Conservation (phyloP, 73 alveolate species). For the Strombidium stylifer region DNA sequence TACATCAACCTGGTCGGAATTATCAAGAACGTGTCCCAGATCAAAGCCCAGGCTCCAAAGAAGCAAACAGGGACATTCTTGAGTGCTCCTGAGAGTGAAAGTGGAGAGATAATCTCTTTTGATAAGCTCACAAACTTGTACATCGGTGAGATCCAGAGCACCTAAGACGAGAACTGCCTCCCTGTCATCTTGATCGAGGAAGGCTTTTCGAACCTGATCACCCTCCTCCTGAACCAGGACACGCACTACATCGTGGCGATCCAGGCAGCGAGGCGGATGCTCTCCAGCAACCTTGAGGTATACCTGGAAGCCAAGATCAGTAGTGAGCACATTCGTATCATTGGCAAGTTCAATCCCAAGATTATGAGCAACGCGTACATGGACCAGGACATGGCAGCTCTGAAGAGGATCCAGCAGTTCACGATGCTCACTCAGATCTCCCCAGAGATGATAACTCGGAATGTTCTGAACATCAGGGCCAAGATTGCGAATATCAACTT, state of each 20-base stretch:
- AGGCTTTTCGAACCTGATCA: neutral
- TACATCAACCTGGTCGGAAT: neutral
- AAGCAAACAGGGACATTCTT: neutral
- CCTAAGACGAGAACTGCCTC: neutral
- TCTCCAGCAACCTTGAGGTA: slow-evolving; percentile 2
- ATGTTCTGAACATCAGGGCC: slow-evolving; percentile 3
- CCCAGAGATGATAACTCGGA: slow-evolving; percentile 21
- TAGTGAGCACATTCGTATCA: neutral
- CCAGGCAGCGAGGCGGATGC: neutral
- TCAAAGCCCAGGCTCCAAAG: neutral
- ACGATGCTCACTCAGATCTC: neutral
- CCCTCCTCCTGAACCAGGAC: too few species aligned
- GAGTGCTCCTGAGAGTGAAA: too few species aligned
- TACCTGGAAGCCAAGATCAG: neutral
- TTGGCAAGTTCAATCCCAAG: neutral
- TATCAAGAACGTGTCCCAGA: neutral
- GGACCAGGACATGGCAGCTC: too few species aligned
- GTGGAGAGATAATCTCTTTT: neutral
- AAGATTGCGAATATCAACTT: slow-evolving; percentile 7
- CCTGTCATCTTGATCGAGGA: slow-evolving; percentile 18
- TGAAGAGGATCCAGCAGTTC: neutral
- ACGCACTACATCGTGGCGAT: too few species aligned
- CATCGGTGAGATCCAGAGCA: slow-evolving; percentile 10
- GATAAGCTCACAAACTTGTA: neutral
- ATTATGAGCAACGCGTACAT: neutral